Evolutionary conservation across 2,329 filamentous ascomycete genomes (phyloP).

Genomic region (Penicillium sp.): DNA sequence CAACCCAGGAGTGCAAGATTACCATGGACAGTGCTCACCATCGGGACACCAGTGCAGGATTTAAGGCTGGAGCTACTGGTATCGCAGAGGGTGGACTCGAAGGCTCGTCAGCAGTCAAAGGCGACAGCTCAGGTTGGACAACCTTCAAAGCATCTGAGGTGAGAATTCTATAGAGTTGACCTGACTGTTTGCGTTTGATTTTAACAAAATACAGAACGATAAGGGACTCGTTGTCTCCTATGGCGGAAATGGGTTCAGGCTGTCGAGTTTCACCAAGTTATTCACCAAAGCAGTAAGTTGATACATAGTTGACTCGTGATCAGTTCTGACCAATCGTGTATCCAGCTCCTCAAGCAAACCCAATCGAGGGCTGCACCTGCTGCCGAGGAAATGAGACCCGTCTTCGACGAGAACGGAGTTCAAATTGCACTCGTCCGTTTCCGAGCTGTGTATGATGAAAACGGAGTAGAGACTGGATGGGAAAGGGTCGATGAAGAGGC

Average conservation of each 20-base stretch:
- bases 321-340: background rate
- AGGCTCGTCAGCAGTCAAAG: background rate
- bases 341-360: background rate
- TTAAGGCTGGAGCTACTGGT: background rate
- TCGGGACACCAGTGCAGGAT: background rate
- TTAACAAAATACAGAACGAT: background rate
- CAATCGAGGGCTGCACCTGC: background rate
- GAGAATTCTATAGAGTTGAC: background rate
- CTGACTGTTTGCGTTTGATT: background rate
- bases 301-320: background rate
- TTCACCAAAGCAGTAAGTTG: background rate
- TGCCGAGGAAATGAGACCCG: background rate
- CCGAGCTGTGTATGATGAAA: background rate
- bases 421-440: background rate
- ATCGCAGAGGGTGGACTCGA: background rate
- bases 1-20: background rate
- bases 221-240: background rate
- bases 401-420: background rate
- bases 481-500: background rate
- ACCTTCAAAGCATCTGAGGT: background rate
- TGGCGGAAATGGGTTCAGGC: background rate
- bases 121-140: background rate
- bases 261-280: background rate
- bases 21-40: background rate
- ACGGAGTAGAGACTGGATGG: background rate